These are phyloP conservation scores for Chlamydomonas reinhardtii DNA, from an alignment of 163 green algal species.

Conservation along the genomic window DNA sequence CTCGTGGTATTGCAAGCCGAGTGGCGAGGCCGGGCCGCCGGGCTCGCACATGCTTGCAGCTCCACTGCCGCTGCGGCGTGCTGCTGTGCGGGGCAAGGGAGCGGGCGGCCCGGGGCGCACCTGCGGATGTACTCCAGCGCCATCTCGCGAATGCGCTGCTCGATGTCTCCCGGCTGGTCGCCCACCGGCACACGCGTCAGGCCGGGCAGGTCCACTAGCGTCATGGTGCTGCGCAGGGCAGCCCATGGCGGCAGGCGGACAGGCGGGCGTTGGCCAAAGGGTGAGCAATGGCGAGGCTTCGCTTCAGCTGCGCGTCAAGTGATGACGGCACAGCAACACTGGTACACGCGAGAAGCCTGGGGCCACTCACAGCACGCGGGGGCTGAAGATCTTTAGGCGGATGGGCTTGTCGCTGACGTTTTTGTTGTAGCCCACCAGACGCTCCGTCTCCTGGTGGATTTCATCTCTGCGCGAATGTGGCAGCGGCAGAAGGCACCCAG, in stretches of 20 bases:
- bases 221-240: conserved; percentile 77
- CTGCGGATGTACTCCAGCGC: conserved; percentile 60
- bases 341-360: too few species aligned
- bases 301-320: too few species aligned
- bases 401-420: conserved; percentile 95
- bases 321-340: too few species aligned
- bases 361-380: conserved; percentile 87
- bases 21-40: too few species aligned
- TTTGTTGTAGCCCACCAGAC: conserved; percentile 89
- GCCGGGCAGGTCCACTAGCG: conserved; percentile 97
- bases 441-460: conserved; percentile 95
- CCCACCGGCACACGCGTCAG: conserved; percentile 94
- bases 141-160: conserved; percentile 81
- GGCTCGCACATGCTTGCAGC: too few species aligned
- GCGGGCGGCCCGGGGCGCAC: too few species aligned
- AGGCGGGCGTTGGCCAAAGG: too few species aligned
- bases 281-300: too few species aligned
- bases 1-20: too few species aligned
- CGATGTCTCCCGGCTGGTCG: conserved; percentile 96
- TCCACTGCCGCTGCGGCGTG: too few species aligned
- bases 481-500: too few species aligned
- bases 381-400: conserved; percentile 93
- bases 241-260: background rate
- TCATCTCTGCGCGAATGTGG: conserved; percentile 71
- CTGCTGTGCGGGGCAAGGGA: too few species aligned